Evolutionary conservation across 2,329 filamentous ascomycete species (phyloP), one percentile per base, ranked within the genome.

Genomic region (Phialophora verrucosa): DNA sequence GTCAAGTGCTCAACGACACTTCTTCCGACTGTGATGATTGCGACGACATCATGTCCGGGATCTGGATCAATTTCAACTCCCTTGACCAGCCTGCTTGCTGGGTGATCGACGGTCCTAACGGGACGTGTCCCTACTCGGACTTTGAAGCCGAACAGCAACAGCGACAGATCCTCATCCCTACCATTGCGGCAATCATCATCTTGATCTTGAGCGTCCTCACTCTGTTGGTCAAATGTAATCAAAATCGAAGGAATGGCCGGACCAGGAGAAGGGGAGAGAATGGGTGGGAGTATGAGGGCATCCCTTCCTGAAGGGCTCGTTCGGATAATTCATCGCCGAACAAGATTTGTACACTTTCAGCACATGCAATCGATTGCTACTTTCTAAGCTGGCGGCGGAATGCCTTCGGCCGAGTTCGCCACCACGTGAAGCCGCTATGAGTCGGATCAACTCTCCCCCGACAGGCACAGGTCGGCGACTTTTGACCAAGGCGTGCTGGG

Each of bases 271-370:
- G 83, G 71, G 79, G 85, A 56, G 79, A 81, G 66, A 76, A 80
- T 61, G 86, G 86, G 1, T 88, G 86, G 83, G 86, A 89, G 72
- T 90, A 90, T 78, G 88, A 90, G 74, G 88, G 88, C 17, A 87
- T 91, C 59, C 88, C 88, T 20, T 82, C 80, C 3, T 82, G 66
- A 75, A 7, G 23, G 23, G 32, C 4, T 38, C 35, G 29, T 23
- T n/a, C 53, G 6, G 27, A 20, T 5, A 17, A 20, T 35, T 7
- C 10, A 11, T 35, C 10, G 20, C 10, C 31, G 49, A 53, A 7
- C 32, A 35, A 25, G 7, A 25, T 53, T 53, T 6, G 47, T 6
- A 29, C 25, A 61, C 4, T 32, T 6, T 8, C 14, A 7, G 10
- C n/a, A n/a, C 20, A 29, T 12, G 11, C 17, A 23, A n/a, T n/a